These are phyloP conservation scores for Tricholoma hemisulphureum DNA, from an alignment of 768 basidiomycete species.

Conservation along the genomic window DNA sequence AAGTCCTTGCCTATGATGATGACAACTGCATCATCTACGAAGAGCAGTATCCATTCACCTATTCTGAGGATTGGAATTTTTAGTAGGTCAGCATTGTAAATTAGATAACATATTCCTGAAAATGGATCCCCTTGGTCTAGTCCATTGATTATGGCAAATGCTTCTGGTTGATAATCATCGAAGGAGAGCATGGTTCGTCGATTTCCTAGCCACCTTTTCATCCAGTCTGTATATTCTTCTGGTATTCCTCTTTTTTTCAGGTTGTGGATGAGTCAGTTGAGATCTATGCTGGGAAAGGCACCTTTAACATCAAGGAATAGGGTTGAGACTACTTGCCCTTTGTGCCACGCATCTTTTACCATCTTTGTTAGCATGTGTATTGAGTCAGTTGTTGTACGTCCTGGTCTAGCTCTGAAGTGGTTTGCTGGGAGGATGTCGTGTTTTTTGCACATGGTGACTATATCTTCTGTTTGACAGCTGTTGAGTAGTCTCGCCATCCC, in stretches of 20 bases:
- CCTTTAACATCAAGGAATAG: too few relatives aligned
- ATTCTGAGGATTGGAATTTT: background rate
- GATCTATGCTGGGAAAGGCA: background rate
- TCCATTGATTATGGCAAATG: slow-evolving; percentile 6
- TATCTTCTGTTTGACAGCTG: too few relatives aligned
- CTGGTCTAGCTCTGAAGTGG: too few relatives aligned
- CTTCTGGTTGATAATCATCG: too few relatives aligned
- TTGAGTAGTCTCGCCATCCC: background rate
- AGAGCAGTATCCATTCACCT: too few relatives aligned
- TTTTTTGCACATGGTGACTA: too few relatives aligned
- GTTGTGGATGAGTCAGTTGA: background rate
- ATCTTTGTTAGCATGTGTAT: too few relatives aligned
- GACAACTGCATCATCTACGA: background rate
- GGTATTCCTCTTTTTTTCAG: background rate
- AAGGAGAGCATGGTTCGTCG: background rate
- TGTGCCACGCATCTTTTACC: too few relatives aligned
- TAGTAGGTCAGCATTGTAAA: slow-evolving; percentile 25
- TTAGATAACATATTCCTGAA: slow-evolving; percentile 23
- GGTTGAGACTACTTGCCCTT: too few relatives aligned
- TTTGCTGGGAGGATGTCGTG: too few relatives aligned
- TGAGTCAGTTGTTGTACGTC: too few relatives aligned
- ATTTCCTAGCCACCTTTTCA: background rate
- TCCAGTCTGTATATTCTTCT: slow-evolving; percentile 12
- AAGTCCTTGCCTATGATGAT: background rate
- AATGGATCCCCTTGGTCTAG: slow-evolving; percentile 24